Evolutionary conservation across 2,329 filamentous ascomycete genomes (phyloP), one percentile per base, ranked within the genome.

Genomic region (Microdochium trichocladiopsis): DNA sequence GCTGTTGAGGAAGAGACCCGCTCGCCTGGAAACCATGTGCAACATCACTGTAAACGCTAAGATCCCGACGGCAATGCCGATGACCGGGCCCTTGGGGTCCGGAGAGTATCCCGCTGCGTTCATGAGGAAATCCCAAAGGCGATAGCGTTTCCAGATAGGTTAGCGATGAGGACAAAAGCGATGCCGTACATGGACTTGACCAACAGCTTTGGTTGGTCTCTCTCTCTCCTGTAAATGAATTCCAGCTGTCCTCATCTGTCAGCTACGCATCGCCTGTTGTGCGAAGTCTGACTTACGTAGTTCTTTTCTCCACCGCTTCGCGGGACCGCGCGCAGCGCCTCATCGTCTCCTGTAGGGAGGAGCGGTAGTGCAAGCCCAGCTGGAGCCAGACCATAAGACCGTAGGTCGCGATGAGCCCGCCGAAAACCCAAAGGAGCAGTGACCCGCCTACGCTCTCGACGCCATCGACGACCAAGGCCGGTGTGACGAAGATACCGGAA

Each of bases 241-340:
- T 73, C 67, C 21, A 73, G 66, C 64, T 69, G 50, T 31, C 21
- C 8, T 36, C 21, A 45, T 21, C 41, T 25, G 25, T 49, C 25
- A 33, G 21, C 25, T 16, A 28, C n/a, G 28, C 8, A 10, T 25
- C 18, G 51, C 12, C 49, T 33, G 28, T 33, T 51, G 28, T 33
- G 28, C 8, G 28, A 33, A 33, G 14, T 14, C 8, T 33, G 28
- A 33, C 58, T 47, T 52, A 65, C 63, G 52, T 70, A 73, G 56
- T 72, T 72, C 54, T 72, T 68, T 54, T 70, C 70, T 21, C 69
- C 69, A n/a, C 69, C 69, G 50, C 61, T 68, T 51, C 68, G 57
- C 5, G 69, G 69, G 8, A 69, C 62, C 9, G 57, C 55, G 28
- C 56, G 57, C 25, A 60, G 56, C 10, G 58, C 52, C 12, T 58